These are phyloP conservation scores for Heracleum sosnowskyi DNA, from an alignment of 129 eudicot genomes.

Conservation along the genomic window DNA sequence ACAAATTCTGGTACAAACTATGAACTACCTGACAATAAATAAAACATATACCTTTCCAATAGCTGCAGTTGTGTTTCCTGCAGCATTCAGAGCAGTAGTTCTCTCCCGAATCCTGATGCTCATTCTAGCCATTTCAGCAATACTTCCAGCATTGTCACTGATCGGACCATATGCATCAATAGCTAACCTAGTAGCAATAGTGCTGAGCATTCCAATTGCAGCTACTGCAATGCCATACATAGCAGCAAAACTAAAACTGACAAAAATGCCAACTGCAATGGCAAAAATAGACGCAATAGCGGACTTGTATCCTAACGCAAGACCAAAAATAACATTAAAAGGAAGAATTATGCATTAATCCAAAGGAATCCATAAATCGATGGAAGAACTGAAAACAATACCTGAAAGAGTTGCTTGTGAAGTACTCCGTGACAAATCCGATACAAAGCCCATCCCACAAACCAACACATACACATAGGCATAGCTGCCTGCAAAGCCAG, in stretches of 20 bases:
- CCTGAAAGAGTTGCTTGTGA: slow-evolving; percentile 62
- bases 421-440: slow-evolving; percentile 69
- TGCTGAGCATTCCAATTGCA: slow-evolving; percentile 87
- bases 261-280: slow-evolving; percentile 36
- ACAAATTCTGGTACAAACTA: not conserved
- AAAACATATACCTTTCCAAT: slow-evolving; percentile 63
- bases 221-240: slow-evolving; percentile 90
- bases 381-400: not conserved
- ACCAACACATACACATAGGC: slow-evolving; percentile 32
- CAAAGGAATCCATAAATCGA: not conserved
- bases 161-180: slow-evolving; percentile 91
- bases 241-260: slow-evolving; percentile 68
- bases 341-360: not conserved
- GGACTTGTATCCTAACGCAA: slow-evolving; percentile 41
- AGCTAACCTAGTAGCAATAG: slow-evolving; percentile 89
- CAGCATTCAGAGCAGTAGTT: slow-evolving; percentile 91
- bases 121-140: slow-evolving; percentile 97
- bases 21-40: not conserved
- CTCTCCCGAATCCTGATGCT: slow-evolving; percentile 78
- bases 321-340: slow-evolving; percentile 33
- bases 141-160: slow-evolving; percentile 91
- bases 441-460: slow-evolving; percentile 33
- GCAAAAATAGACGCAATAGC: not conserved
- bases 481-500: slow-evolving; percentile 26
- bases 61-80: slow-evolving; percentile 90